Percentiles rank a stretch among this genome's conserved stretches.
Evolutionary conservation across 2,329 filamentous ascomycete genomes (phyloP).

Genomic region (Aspergillus ochraceus): DNA sequence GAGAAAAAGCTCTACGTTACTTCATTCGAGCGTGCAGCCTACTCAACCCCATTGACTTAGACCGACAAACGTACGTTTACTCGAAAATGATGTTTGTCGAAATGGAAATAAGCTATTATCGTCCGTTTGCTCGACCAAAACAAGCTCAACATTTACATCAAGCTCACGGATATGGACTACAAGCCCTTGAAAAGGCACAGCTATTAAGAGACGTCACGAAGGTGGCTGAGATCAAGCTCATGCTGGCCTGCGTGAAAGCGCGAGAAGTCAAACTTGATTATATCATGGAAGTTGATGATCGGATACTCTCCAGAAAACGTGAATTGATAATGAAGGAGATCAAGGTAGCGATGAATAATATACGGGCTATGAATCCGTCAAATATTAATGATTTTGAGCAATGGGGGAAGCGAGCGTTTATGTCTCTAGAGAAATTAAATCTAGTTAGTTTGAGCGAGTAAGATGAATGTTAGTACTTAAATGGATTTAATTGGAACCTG

Average conservation of each 20-base stretch:
- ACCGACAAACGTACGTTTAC: background rate
- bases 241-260: background rate
- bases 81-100: background rate
- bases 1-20: background rate
- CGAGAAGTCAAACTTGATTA: background rate
- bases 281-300: background rate
- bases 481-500: background rate
- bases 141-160: background rate
- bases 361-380: background rate
- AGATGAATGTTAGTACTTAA: background rate
- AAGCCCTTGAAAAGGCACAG: background rate
- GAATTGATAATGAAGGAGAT: background rate
- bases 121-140: background rate
- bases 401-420: background rate
- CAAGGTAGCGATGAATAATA: background rate
- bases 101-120: background rate
- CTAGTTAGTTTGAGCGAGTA: constrained; percentile 1
- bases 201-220: background rate
- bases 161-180: background rate
- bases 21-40: background rate
- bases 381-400: background rate
- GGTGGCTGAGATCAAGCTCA: background rate
- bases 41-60: background rate
- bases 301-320: background rate
- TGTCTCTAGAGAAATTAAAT: background rate